Evolutionary conservation across 2,329 filamentous ascomycete species (phyloP), one percentile per base, ranked within the genome.

Genomic region (Colletotrichum agaves): DNA sequence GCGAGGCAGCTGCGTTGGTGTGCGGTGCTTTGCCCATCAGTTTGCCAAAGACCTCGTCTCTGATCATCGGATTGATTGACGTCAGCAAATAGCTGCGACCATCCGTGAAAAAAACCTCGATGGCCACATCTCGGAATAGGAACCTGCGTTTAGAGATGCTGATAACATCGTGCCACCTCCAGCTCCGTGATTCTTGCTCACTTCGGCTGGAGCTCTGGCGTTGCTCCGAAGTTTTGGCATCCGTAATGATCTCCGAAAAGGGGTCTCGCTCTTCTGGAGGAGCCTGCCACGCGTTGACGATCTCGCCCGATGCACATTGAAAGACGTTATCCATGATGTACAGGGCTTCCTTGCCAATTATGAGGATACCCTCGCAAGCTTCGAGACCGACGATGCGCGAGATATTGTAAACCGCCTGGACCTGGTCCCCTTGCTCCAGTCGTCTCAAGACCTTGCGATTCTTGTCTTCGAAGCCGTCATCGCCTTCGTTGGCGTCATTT

Each of bases 241-340:
- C 92, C 4, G 93, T 91, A 71, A 99, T 97, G 77, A 98, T 95
- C 74, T 97, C 93, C 17, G 97, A 91, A 76, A 98, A 99, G 0
- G 94, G 93, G 74, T 99, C 96, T 21, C 96, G 90, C 79, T 99
- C 97, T 72, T 98, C 94, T 1, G 87, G 83, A 0, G 95, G 94
- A 2, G 96, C 97, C 78, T 98, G 94, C 88, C 93, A 95, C 8
- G 97, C 94, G 74, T 97, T 95, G 67, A 99, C 93, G 75, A 99
- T 98, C 77, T 99, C 97, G 12, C 95, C 95, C 74, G 98, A 96
- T 2, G 92, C 90, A 70, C 95, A 90, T 75, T 98, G 95, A 77
- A 99, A 98, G 74, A 97, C 95, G 73, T 96, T 95, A 79, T 99
- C 96, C 79, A 98, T 91, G 72, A 99, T 91, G 76, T 99, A 99